Base-by-base conservation (phyloP, 2,329 filamentous ascomycete species). In the Cucurbitaria berberidis region DNA sequence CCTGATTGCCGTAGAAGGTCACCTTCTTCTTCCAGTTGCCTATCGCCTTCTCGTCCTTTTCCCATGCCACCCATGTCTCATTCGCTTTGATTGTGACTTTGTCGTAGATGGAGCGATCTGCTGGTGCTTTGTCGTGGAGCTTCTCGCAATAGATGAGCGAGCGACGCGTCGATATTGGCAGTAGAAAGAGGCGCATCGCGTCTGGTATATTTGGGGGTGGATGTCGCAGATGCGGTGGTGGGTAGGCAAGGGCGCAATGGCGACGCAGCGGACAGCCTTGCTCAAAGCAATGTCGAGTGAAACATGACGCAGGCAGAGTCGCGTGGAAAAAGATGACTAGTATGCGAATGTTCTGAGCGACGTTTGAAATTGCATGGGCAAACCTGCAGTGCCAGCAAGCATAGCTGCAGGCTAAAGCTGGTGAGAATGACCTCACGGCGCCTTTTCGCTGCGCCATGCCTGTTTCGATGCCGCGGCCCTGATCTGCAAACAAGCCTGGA, bases 121-220 rank as follows among this genome's bases (percentile, higher is more conserved):
- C 60, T 32, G 82, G 76, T 36, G 70, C 65, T 42, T 85, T 79
- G 46, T 81, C 77, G 68, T 86, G 82, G 59, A 90, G 79, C 60
- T 89, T 88, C 72, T 96, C 90, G 77, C 91, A 96, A 81, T 96
- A 98, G 68, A 99, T 86, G 58, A 99, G 86, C 45, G 91, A 93
- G 69, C 93, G 89, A 70, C 90, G 86, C 62, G 92, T 96, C 54
- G 93, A 96, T 67, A 99, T 89, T 58, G 95, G 95, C 51, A 99
- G 85, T 60, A 99, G 87, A 78, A 92, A 96, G 76, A 99, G 84
- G 74, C 92, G 90, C 95, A 99, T 98, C 27, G 59, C 63, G 60
- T 50, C 50, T 44, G 44, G 41, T 19, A 40, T 22, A 1, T 36
- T 45, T 13, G 48, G 34, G 35, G 21, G 22, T n/a, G 27, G 30